These are phyloP conservation scores for Cydonia oblonga DNA, from an alignment of 331 rosid species.

Conservation along the genomic window DNA sequence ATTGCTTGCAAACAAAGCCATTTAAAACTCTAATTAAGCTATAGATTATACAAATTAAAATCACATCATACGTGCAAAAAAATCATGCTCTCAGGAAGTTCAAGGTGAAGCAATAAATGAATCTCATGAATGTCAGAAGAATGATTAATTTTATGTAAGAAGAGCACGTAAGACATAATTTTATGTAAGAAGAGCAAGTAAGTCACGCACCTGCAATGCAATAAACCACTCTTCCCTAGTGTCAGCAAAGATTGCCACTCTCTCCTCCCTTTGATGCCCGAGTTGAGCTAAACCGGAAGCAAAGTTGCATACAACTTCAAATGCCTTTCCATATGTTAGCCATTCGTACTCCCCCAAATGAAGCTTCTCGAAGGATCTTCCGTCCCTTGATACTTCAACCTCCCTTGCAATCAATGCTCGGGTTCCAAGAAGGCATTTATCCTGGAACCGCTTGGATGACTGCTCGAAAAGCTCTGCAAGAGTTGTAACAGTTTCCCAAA, in stretches of 20 bases:
- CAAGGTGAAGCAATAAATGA: not conserved
- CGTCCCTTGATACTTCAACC: conserved; percentile 33
- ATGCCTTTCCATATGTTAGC: conserved; percentile 51
- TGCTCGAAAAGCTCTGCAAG: conserved; percentile 70
- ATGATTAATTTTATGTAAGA: not conserved
- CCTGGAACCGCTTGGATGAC: conserved; percentile 37
- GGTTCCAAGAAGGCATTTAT: conserved; percentile 58
- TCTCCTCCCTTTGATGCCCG: conserved; percentile 56
- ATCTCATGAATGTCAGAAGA: not conserved
- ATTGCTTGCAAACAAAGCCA: not conserved
- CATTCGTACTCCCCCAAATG: conserved; percentile 71
- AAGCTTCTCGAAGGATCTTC: conserved; percentile 70
- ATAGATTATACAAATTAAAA: not conserved
- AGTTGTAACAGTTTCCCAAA: conserved; percentile 67
- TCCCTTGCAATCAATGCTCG: conserved; percentile 49
- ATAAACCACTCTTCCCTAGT: conserved; percentile 80
- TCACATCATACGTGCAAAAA: not conserved
- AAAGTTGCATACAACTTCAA: conserved; percentile 52
- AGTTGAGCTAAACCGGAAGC: conserved; percentile 57
- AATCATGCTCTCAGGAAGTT: not conserved
- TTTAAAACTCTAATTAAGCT: not conserved
- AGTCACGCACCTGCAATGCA: conserved; percentile 69
- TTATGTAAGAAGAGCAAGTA: not conserved
- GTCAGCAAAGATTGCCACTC: conserved; percentile 74
- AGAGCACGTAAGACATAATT: not conserved